Conservation (phyloP, 2,329 filamentous ascomycete species). For the Pseudocercospora crystallina region DNA sequence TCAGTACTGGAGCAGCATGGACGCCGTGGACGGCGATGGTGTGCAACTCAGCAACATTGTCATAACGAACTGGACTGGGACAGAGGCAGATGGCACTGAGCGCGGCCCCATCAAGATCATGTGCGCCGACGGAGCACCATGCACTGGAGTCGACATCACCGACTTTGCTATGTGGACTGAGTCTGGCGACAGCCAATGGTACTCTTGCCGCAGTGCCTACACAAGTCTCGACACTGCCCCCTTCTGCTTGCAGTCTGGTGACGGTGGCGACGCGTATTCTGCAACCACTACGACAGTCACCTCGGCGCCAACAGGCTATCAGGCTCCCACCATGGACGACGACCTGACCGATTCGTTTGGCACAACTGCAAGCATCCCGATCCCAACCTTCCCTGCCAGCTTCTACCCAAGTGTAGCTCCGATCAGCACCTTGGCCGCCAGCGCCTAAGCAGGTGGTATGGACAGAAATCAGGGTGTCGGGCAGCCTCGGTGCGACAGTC, state of each 20-base stretch:
- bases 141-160: slow-evolving; percentile 52
- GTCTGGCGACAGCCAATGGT: slow-evolving; percentile 39
- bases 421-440: slow-evolving; percentile 23
- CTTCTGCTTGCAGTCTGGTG: slow-evolving; percentile 45
- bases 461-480: not conserved
- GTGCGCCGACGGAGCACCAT: slow-evolving; percentile 54
- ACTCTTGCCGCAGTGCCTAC: slow-evolving; percentile 53
- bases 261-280: slow-evolving; percentile 30
- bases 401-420: slow-evolving; percentile 42
- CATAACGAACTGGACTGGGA: slow-evolving; percentile 58
- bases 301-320: slow-evolving; percentile 39
- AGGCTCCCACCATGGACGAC: slow-evolving; percentile 39
- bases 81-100: slow-evolving; percentile 48
- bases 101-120: slow-evolving; percentile 56
- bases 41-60: slow-evolving; percentile 55
- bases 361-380: slow-evolving; percentile 40
- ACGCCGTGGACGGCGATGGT: slow-evolving; percentile 46
- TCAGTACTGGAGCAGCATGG: slow-evolving; percentile 52
- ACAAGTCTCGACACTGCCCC: slow-evolving; percentile 38
- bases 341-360: slow-evolving; percentile 35
- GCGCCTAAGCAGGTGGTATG: not conserved
- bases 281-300: slow-evolving; percentile 38
- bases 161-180: slow-evolving; percentile 58
- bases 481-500: not conserved
- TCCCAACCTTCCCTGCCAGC: slow-evolving; percentile 42